Evolutionary conservation across 306 rosid species (phyloP).

Genomic region (Argentina anserina): DNA sequence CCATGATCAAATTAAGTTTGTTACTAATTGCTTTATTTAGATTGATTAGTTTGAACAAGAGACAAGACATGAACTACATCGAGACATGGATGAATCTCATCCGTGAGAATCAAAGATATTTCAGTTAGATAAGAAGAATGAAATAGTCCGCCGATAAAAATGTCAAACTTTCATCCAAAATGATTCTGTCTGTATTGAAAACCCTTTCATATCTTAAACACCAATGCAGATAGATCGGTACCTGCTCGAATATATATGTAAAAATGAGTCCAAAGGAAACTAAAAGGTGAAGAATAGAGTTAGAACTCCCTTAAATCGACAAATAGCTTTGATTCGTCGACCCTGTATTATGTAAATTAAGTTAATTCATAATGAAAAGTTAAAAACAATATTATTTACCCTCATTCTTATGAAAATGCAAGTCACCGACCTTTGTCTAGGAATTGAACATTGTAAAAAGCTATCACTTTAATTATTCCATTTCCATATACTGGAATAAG

Average conservation of each 20-base stretch:
- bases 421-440: background rate
- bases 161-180: background rate
- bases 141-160: too few species aligned
- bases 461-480: background rate
- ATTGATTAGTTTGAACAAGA: background rate
- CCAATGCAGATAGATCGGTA: background rate
- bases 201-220: background rate
- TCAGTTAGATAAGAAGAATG: too few species aligned
- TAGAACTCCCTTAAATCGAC: too few species aligned
- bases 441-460: background rate
- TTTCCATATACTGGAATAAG: too few species aligned
- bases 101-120: background rate
- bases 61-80: background rate
- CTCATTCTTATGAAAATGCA: background rate
- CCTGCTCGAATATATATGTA: background rate
- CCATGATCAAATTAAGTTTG: background rate
- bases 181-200: background rate
- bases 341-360: too few species aligned
- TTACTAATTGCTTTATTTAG: background rate
- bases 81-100: background rate
- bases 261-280: background rate
- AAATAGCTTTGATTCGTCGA: background rate
- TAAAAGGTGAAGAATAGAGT: background rate
- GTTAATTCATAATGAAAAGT: too few species aligned
- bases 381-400: too few species aligned